Base-by-base conservation (phyloP, 768 basidiomycete genomes). In the Boletus coccyginus region DNA sequence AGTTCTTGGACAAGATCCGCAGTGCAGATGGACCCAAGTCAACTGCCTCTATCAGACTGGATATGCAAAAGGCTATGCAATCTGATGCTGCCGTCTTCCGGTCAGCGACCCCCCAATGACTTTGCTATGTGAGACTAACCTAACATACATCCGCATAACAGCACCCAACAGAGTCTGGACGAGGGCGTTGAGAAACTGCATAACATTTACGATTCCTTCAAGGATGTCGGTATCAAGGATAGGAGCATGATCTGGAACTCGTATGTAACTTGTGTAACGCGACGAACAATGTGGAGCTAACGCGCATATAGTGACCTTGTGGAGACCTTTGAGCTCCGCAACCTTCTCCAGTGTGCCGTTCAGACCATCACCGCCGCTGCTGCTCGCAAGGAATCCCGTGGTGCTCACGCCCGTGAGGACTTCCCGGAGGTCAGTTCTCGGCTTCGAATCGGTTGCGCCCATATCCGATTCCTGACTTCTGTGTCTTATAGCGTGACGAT, bases 201-300 rank as follows among this genome's bases (percentile, higher is more conserved):
- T 54, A 77, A 80, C 41, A 93, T 98, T 64, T 95, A 95, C 81
- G 85, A 88, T 69, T 92, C 83, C 68, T 98, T 86, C 74, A 81
- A 88, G 63, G 82, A 96, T 43, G 90, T 99, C 62, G 92, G 95
- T 52, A 92, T 97, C 79, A 94, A 97, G 79, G 97, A 98, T 74
- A 83, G 97, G 69, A 93, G 92, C 75, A 92, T 98, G 95, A 97
- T 98, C 74, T 99, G 96, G 97, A 98, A 98, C 78, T 92, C 93
- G 94, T 96, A 67, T 60, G 92, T 69, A 14, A 44, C n/a, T 35
- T 49, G 38, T 59, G 16, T 14, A 14, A 36, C 16, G 42, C 12
- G 39, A 31, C 59, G 27, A 44, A 57, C 31, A 40, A 58, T 39
- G 43, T 50, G 36, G 49, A 40, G 55, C 33, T 65, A 36, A 59